These are phyloP conservation scores for Kodamaea fukazawae DNA, from an alignment of 805 yeast genomes.

Conservation along the genomic window DNA sequence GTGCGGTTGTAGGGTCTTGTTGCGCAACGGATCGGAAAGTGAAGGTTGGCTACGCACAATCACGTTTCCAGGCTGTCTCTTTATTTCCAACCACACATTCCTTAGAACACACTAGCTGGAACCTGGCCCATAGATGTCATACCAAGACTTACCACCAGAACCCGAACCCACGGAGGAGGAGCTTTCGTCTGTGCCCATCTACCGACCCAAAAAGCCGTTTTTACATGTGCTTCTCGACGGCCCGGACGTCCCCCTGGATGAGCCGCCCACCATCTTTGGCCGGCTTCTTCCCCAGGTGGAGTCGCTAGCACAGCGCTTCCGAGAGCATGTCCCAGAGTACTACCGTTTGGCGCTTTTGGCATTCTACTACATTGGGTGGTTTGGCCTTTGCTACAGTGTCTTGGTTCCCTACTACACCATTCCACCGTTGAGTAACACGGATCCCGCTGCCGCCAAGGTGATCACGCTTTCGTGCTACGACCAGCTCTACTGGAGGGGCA, in stretches of 20 bases:
- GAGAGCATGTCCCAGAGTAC: conserved; percentile 21
- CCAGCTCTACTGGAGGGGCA: conserved; percentile 64
- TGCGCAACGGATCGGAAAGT: too few species aligned
- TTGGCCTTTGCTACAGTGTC: conserved; percentile 33
- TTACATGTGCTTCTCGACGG: conserved; percentile 38
- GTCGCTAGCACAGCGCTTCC: conserved; percentile 40
- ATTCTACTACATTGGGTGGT: conserved; percentile 49
- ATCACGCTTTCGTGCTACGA: conserved; percentile 49
- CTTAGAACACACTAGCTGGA: too few species aligned
- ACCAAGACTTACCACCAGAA: too few species aligned
- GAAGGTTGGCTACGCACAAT: too few species aligned
- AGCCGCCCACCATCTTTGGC: conserved; percentile 11
- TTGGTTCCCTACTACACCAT: conserved; percentile 46
- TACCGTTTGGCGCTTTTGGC: conserved; percentile 28
- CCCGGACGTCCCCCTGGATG: conserved; percentile 32
- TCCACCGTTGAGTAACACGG: conserved; percentile 31
- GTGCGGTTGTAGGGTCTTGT: too few species aligned
- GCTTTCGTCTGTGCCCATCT: too few species aligned
- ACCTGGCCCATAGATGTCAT: too few species aligned
- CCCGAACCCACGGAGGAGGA: too few species aligned
- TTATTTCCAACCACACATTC: too few species aligned
- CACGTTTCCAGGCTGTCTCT: too few species aligned
- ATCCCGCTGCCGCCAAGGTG: conserved; percentile 22
- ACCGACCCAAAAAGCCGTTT: too few species aligned
- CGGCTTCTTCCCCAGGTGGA: conserved; percentile 34